These are phyloP conservation scores for Domatiomyces catenatus DNA, from an alignment of 2,329 filamentous ascomycete genomes.

Conservation along the genomic window DNA sequence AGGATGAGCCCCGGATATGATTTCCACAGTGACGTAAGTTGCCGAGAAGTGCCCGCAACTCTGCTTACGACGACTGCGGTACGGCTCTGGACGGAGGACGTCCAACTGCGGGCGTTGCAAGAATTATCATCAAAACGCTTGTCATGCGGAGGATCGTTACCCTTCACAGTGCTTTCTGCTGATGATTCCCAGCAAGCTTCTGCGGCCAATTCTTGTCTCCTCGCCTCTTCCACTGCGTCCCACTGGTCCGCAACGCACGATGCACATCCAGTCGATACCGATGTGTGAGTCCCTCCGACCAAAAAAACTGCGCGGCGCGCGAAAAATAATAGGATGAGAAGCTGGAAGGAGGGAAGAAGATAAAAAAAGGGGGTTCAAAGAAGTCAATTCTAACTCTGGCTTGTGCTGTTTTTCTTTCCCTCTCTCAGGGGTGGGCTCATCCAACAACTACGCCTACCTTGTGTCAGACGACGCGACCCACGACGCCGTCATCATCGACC, in stretches of 20 bases:
- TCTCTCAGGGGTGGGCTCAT: slow-evolving; percentile 21
- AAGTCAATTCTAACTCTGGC: background rate
- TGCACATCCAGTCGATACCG: slow-evolving; percentile 39
- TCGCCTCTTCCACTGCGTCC: background rate
- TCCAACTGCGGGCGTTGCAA: too few species aligned
- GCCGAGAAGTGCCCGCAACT: too few species aligned
- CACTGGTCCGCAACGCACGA: slow-evolving; percentile 16
- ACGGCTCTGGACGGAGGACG: too few species aligned
- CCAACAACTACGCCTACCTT: slow-evolving; percentile 39
- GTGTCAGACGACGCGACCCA: slow-evolving; percentile 35
- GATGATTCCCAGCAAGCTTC: slow-evolving; percentile 11
- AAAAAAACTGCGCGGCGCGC: background rate
- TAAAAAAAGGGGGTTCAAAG: slow-evolving; percentile 16
- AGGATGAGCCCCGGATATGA: background rate
- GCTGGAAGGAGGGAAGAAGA: slow-evolving; percentile 2
- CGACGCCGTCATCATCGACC: slow-evolving; percentile 36
- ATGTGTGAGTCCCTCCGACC: slow-evolving; percentile 31
- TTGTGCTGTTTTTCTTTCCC: background rate
- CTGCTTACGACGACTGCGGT: too few species aligned
- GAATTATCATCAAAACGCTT: background rate
- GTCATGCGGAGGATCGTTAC: background rate
- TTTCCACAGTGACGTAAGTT: background rate
- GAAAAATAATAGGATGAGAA: slow-evolving; percentile 13
- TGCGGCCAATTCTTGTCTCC: slow-evolving; percentile 4
- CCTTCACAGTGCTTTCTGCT: background rate